Base-by-base conservation (phyloP, 306 rosid genomes). In the Casuarina cunninghamiana region DNA sequence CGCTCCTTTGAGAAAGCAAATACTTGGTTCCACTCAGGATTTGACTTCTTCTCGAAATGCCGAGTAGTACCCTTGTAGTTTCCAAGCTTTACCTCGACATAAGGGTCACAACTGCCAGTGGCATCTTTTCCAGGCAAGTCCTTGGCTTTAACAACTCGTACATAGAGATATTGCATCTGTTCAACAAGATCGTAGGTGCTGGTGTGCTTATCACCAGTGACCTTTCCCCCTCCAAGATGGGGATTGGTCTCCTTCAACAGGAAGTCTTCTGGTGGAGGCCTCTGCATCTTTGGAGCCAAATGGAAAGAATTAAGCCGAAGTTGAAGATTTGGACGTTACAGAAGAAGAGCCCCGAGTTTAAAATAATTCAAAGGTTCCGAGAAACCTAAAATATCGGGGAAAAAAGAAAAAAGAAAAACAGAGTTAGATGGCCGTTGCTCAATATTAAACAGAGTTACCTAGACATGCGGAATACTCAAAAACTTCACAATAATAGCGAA, bases 91-190 rank as follows among this genome's bases (percentile, higher is more conserved):
- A 94, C 97, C 71, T 94, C 98, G 44, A 83, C 87, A 72, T 94
- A 94, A 44, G 98, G 98, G 78, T 94, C 98, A 78, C 97, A 92
- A 75, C 98, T 94, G 0, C 98, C 98, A 7, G 96, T 90, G 45
- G 87, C 97, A 86, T 94, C 98, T 79, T 90, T 94, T 1, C 67
- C 67, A 6, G 98, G 98, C 10, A 94, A 72, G 55, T 94, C 98
- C 87, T 79, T 94, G 0, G 98, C 98, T 71, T 94, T 94, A 44
- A 89, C 95, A 79, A 92, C 98, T 75, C 97, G 87, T 11, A 94
- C 98, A 69, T 94, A 94, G 76, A 94, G 98, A 78, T 94, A 94
- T 80, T 94, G 98, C 98, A 94, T 94, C 85, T 94, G 98, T 96
- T 94, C 98, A 42, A 94, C 98, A 15, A 94, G 97, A 41, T 94